phyloP scores from a whole-genome alignment of 352 stramenopile species.

The Globisporangium orthogonon region DNA sequence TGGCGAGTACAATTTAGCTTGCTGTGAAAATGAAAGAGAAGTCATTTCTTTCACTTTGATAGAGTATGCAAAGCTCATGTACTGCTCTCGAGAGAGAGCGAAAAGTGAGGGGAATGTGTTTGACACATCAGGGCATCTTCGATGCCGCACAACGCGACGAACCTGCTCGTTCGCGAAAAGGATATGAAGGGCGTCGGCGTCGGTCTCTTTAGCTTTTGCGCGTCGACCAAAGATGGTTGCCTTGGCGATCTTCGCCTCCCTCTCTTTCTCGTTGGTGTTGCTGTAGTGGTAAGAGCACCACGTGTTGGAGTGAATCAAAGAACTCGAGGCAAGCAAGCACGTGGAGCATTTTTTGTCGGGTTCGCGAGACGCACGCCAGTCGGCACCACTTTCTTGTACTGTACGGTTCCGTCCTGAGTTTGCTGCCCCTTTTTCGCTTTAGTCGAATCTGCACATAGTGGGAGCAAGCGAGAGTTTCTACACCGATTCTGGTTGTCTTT shows the following conservation, averaged over 20 bases:
- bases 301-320: no score
- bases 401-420: constrained; percentile 1
- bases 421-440: constrained; percentile 1
- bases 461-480: constrained; percentile 1
- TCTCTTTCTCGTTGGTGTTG: neutral
- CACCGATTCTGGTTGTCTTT: neutral
- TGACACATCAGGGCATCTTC: neutral
- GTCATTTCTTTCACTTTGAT: neutral
- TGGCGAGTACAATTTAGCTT: neutral
- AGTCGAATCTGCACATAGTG: neutral
- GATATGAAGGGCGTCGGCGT: no score
- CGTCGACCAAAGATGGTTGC: no score
- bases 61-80: neutral
- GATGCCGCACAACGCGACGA: neutral
- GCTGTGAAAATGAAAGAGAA: neutral
- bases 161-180: neutral
- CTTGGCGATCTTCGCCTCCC: no score
- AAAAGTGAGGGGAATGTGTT: neutral
- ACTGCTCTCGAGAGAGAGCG: no score
- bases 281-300: neutral
- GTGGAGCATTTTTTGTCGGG: neutral
- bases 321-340: no score
- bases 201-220: no score
- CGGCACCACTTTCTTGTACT: neutral
- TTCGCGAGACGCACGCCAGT: neutral